These are phyloP conservation scores for Pythium guiyangense DNA, from an alignment of 352 stramenopile species.

Conservation along the genomic window DNA sequence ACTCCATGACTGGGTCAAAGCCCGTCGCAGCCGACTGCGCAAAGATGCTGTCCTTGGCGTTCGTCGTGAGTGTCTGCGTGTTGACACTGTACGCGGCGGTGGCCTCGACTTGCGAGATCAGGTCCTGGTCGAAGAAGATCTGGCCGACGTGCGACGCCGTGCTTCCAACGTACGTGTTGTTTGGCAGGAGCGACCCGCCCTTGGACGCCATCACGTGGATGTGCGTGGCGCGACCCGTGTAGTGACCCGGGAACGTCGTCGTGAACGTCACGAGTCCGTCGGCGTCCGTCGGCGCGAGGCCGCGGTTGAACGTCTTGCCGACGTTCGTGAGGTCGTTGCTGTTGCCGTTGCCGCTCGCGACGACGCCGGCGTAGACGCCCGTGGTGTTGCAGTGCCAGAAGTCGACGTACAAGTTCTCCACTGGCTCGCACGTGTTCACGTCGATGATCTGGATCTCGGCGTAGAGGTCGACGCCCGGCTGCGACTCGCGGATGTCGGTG, in stretches of 20 bases:
- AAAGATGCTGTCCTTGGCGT: slow-evolving; percentile 12
- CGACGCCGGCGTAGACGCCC: slow-evolving; percentile 10
- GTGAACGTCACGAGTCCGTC: slow-evolving; percentile 6
- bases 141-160: too few species aligned
- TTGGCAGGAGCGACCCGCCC: too few species aligned
- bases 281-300: slow-evolving; percentile 1
- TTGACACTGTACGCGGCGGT: slow-evolving; percentile 5
- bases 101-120: slow-evolving; percentile 5
- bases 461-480: too few species aligned
- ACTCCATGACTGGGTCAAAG: slow-evolving; percentile 11
- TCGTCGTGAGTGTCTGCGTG: slow-evolving; percentile 12
- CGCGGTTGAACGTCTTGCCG: slow-evolving; percentile 11
- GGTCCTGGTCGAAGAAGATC: too few species aligned
- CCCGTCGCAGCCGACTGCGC: slow-evolving; percentile 6
- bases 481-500: too few species aligned
- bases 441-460: too few species aligned
- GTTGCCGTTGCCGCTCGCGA: slow-evolving; percentile 7
- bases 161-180: slow-evolving; percentile 18
- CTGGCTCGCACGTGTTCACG: too few species aligned
- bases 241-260: slow-evolving; percentile 15
- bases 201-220: too few species aligned
- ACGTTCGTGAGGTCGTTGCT: slow-evolving; percentile 3
- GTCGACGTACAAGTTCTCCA: too few species aligned
- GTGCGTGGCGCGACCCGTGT: slow-evolving; percentile 10
- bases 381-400: slow-evolving; percentile 15